Evolutionary conservation across 1,284 basidiomycete species (phyloP), one percentile per base, ranked within the genome.

Genomic region (Leccinum pachyderme): DNA sequence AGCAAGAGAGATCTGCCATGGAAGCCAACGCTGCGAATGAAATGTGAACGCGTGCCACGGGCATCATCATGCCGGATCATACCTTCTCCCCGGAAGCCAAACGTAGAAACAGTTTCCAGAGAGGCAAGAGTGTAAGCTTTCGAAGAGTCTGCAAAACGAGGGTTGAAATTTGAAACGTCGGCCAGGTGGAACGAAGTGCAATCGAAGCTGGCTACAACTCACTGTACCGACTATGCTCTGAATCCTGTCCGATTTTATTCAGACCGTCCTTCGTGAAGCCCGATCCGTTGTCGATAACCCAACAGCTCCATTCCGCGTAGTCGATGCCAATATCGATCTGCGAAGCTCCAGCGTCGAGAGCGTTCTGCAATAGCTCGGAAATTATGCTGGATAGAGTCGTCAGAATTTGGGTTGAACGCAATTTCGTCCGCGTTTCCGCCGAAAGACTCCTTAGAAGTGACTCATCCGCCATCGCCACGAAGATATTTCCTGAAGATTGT

Each of bases 11-110:
- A 65, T 91, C 84, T 29, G 87, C 86, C 51, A 87, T 84, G 39
- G 92, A 93, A n/a, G 90, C 87, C 45, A 95, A 72, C 6, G 93
- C 92, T 93, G 57, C 24, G 41, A 22, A 45, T 35, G 18, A 49
- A 47, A 57, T 12, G 39, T 57, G 51, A 59, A 52, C 44, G 50
- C 46, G 47, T 45, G 41, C 47, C 55, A 58, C 48, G 48, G 37
- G 39, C 47, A 45, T 47, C 45, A 29, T 53, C 39, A 24, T 25
- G 18, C 49, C 11, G 27, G 24, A 49, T 44, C 35, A 43, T 63
- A 91, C 93, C 93, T 87, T 95, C 93, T 32, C 93, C 93, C 57
- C 92, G 83, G 72, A 92, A 95, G 0, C 93, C 93, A 73, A 93
- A 93, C 2, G 84, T 87, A 8, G 78, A 77, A n/a, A 80, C 64